Evolutionary conservation across 2,329 filamentous ascomycete species (phyloP).

Genomic region (Aspergillus fructus): DNA sequence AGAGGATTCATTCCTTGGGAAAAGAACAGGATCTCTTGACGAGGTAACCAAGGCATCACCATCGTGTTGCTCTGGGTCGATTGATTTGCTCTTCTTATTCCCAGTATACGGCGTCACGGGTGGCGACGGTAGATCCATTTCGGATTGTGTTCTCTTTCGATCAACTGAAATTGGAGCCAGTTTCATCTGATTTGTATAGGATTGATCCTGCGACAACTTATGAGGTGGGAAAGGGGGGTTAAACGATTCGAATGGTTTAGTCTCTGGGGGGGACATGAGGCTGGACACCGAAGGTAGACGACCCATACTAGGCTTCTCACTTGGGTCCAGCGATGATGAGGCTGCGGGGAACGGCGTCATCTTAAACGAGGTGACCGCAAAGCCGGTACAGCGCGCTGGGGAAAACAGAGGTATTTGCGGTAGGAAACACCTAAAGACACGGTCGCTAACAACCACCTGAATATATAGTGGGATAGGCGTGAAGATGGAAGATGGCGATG

Average conservation of each 20-base stretch:
- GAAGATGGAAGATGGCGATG: slow-evolving; percentile 9
- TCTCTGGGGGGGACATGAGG: slow-evolving; percentile 48
- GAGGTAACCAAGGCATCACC: slow-evolving; percentile 25
- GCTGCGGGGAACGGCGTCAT: slow-evolving; percentile 30
- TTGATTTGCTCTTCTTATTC: slow-evolving; percentile 39
- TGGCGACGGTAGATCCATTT: slow-evolving; percentile 47
- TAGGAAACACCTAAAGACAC: background rate
- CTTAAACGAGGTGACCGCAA: slow-evolving; percentile 7
- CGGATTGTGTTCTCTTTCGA: slow-evolving; percentile 42
- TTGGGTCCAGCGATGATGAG: slow-evolving; percentile 23
- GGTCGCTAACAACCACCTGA: background rate
- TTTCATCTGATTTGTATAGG: slow-evolving; percentile 32
- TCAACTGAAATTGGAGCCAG: slow-evolving; percentile 43
- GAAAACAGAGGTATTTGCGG: background rate
- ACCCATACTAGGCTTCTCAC: slow-evolving; percentile 38
- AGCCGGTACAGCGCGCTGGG: background rate
- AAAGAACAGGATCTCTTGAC: slow-evolving; percentile 43
- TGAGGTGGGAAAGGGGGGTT: slow-evolving; percentile 30
- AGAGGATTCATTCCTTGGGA: slow-evolving; percentile 38
- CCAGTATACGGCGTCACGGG: slow-evolving; percentile 46
- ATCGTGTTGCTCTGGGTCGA: slow-evolving; percentile 34
- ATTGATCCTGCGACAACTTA: slow-evolving; percentile 28
- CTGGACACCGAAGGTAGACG: slow-evolving; percentile 44
- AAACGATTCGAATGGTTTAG: slow-evolving; percentile 53
- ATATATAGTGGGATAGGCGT: background rate